Evolutionary conservation across 108 stramenopile genomes (phyloP).

Genomic region (Skeletonema grethae): DNA sequence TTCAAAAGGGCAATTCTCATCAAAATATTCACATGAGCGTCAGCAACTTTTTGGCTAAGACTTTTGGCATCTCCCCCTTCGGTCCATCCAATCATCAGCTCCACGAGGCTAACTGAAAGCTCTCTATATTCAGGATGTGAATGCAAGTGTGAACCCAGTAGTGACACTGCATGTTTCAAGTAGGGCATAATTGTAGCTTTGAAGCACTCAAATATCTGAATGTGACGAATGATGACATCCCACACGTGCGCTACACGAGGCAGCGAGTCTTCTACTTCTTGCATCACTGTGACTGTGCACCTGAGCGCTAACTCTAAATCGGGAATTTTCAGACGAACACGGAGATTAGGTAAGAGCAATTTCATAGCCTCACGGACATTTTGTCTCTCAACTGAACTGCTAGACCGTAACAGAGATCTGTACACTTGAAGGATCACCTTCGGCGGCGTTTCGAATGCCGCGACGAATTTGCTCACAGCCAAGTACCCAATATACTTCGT

Average conservation of each 20-base stretch:
- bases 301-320: conserved; percentile 77
- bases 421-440: conserved; percentile 91
- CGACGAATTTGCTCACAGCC: conserved; percentile 83
- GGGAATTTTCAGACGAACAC: conserved; percentile 49
- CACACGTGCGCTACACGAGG: conserved; percentile 93
- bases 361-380: conserved; percentile 79
- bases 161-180: conserved; percentile 84
- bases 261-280: conserved; percentile 90
- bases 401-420: conserved; percentile 73
- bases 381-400: conserved; percentile 83
- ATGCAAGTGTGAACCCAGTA: conserved; percentile 81
- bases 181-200: conserved; percentile 72
- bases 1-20: conserved; percentile 75
- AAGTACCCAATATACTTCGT: conserved; percentile 94
- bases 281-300: conserved; percentile 85
- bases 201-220: conserved; percentile 63
- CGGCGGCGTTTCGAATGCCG: conserved; percentile 78
- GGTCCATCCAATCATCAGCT: conserved; percentile 88
- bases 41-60: conserved; percentile 42
- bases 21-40: conserved; percentile 82
- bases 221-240: conserved; percentile 80
- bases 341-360: conserved; percentile 84
- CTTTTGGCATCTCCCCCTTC: conserved; percentile 17
- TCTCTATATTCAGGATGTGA: conserved; percentile 65
- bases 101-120: conserved; percentile 77